Conservation (phyloP, 2,329 filamentous ascomycete species). For the Hypomyces perniciosus region DNA sequence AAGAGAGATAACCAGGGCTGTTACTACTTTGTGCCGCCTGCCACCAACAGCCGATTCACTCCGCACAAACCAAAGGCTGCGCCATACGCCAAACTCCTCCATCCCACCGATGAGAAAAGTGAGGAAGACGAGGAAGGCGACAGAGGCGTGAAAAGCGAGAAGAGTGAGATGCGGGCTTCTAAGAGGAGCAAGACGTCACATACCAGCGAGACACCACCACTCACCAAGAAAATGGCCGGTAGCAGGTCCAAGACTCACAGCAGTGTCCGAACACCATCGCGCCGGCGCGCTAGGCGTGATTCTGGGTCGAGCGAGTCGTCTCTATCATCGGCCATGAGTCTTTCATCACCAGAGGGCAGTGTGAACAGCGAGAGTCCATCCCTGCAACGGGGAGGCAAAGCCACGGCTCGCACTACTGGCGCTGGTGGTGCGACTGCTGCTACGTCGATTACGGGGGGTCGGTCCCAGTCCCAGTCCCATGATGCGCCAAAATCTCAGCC, state of each 20-base stretch:
- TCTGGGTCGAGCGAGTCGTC: slow-evolving; percentile 39
- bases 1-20: slow-evolving; percentile 45
- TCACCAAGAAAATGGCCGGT: slow-evolving; percentile 9
- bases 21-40: slow-evolving; percentile 48
- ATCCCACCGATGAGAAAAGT: slow-evolving; percentile 29
- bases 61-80: slow-evolving; percentile 42
- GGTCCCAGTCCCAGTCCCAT: slow-evolving; percentile 23
- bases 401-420: slow-evolving; percentile 14
- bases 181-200: slow-evolving; percentile 34
- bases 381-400: slow-evolving; percentile 21
- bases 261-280: slow-evolving; percentile 29
- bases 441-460: slow-evolving; percentile 11
- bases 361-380: slow-evolving; percentile 22
- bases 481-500: slow-evolving; percentile 34
- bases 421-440: slow-evolving; percentile 16
- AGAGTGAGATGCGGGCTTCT: slow-evolving; percentile 23
- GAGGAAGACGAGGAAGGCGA: slow-evolving; percentile 15
- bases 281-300: slow-evolving; percentile 29
- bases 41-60: slow-evolving; percentile 36
- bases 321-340: slow-evolving; percentile 34
- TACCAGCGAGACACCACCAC: slow-evolving; percentile 6
- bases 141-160: neutral
- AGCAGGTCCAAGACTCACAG: slow-evolving; percentile 8
- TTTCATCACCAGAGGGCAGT: slow-evolving; percentile 34
- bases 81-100: slow-evolving; percentile 42